Evolutionary conservation across 2,329 filamentous ascomycete genomes (phyloP).

Genomic region (Chlorencoelia australis): DNA sequence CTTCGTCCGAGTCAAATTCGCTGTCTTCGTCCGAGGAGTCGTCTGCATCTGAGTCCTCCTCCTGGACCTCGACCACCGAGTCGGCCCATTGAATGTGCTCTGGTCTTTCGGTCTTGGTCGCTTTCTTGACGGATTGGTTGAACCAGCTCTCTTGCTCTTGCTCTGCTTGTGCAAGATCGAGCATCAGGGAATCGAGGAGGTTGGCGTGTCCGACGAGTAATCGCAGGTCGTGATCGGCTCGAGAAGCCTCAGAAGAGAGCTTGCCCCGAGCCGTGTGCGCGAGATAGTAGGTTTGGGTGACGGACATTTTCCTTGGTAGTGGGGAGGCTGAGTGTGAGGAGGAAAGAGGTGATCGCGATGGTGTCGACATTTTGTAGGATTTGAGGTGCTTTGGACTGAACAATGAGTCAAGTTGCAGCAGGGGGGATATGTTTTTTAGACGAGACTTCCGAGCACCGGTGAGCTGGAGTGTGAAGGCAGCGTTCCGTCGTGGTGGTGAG

Average conservation of each 20-base stretch:
- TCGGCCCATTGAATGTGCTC: constrained; percentile 84
- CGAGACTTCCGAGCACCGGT: constrained; percentile 19
- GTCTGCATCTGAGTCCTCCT: constrained; percentile 61
- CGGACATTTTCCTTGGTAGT: constrained; percentile 71
- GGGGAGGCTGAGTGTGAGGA: constrained; percentile 15
- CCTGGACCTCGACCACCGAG: constrained; percentile 59
- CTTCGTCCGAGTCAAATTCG: constrained; percentile 44
- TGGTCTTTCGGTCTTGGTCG: constrained; percentile 44
- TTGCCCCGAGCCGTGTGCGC: constrained; percentile 94
- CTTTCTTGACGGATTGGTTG: constrained; percentile 84
- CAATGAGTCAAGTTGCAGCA: constrained; percentile 22
- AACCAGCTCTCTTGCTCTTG: constrained; percentile 95
- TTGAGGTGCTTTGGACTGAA: constrained; percentile 10
- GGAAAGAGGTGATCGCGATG: constrained; percentile 16
- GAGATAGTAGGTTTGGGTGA: constrained; percentile 97
- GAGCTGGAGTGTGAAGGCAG: too few species aligned
- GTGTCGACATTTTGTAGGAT: constrained; percentile 22
- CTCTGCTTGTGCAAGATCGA: constrained; percentile 83
- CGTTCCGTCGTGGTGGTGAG: too few species aligned
- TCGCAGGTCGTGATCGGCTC: constrained; percentile 87
- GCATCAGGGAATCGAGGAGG: constrained; percentile 92
- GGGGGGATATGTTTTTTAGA: constrained; percentile 12
- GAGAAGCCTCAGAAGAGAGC: constrained; percentile 85
- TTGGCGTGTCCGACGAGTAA: constrained; percentile 96
- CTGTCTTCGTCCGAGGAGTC: constrained; percentile 45